These are phyloP conservation scores for Paraleonurus japonicus DNA, from an alignment of 257 asterid genomes.

Conservation along the genomic window DNA sequence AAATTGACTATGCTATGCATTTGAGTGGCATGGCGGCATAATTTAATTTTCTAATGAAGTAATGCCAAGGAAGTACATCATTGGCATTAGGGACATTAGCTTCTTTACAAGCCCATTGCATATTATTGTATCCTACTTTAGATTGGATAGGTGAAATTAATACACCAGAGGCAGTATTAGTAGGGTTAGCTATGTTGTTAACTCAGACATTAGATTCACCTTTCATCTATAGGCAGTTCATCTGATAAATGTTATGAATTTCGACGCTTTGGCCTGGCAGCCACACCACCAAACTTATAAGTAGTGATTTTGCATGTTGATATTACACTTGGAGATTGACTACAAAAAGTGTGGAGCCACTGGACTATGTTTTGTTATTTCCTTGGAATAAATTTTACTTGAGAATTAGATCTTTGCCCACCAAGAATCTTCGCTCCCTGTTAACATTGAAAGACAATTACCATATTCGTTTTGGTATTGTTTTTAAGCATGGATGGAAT, in stretches of 20 bases:
- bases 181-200: slow-evolving; percentile 1
- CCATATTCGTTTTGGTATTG: neutral
- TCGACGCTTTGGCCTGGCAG: neutral
- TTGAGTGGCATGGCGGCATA: neutral
- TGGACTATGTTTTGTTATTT: slow-evolving; percentile 2
- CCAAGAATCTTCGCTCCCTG: slow-evolving; percentile 8
- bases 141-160: slow-evolving; percentile 1
- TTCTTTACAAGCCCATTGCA: slow-evolving; percentile 5
- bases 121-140: neutral
- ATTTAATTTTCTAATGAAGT: neutral
- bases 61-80: neutral
- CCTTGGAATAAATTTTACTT: slow-evolving; percentile 3
- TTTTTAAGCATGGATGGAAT: neutral
- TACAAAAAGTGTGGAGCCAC: slow-evolving; percentile 8
- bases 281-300: neutral
- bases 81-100: slow-evolving; percentile 7
- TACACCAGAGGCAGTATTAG: neutral
- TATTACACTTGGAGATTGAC: slow-evolving; percentile 1
- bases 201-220: slow-evolving; percentile 14
- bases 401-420: slow-evolving; percentile 9
- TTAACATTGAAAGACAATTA: neutral
- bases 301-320: slow-evolving; percentile 2
- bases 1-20: slow-evolving; percentile 10
- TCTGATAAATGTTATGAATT: neutral
- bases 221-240: slow-evolving; percentile 11